Percentiles rank a stretch among this genome's conserved stretches.
phyloP scores from a whole-genome alignment of 176 grass and related monocot species.

The Ampelocalamus luodianensis region DNA sequence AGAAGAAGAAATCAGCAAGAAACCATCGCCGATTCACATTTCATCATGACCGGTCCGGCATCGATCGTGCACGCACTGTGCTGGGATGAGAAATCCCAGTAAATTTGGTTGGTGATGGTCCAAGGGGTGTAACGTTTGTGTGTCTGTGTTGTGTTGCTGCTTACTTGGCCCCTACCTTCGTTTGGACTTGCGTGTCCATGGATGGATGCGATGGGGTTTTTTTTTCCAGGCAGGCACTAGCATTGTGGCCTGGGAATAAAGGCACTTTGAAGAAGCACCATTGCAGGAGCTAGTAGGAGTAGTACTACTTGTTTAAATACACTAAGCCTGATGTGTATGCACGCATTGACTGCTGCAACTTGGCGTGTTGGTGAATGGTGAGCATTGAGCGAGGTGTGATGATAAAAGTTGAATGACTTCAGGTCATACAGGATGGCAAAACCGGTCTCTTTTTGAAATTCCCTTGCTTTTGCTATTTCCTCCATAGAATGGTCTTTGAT shows the following conservation, averaged over 20 bases:
- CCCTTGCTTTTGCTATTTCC: not conserved
- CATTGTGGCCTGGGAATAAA: slow-evolving; percentile 20
- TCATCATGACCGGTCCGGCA: not conserved
- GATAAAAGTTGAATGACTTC: slow-evolving; percentile 17
- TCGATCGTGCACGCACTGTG: slow-evolving; percentile 24
- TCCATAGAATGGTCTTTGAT: not conserved
- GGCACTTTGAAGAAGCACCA: not conserved
- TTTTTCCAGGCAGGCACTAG: not conserved
- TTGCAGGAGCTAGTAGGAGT: not conserved
- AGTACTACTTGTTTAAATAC: not conserved
- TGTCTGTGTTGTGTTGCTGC: not conserved
- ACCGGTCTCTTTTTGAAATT: not conserved
- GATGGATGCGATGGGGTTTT: not conserved
- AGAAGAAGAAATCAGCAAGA: not conserved
- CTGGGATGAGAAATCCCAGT: slow-evolving; percentile 3
- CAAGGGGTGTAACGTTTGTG: not conserved
- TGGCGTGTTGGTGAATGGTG: not conserved
- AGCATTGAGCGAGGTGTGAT: not conserved
- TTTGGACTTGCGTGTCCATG: slow-evolving; percentile 15
- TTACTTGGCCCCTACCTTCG: slow-evolving; percentile 22
- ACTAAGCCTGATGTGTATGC: not conserved
- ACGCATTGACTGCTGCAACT: not conserved
- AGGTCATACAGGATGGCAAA: not conserved
- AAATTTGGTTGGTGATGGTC: slow-evolving; percentile 15
- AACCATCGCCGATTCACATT: slow-evolving; percentile 3